Evolutionary conservation across 2,329 filamentous ascomycete genomes (phyloP), one percentile per base, ranked within the genome.

Genomic region (Chaetomium globosum): DNA sequence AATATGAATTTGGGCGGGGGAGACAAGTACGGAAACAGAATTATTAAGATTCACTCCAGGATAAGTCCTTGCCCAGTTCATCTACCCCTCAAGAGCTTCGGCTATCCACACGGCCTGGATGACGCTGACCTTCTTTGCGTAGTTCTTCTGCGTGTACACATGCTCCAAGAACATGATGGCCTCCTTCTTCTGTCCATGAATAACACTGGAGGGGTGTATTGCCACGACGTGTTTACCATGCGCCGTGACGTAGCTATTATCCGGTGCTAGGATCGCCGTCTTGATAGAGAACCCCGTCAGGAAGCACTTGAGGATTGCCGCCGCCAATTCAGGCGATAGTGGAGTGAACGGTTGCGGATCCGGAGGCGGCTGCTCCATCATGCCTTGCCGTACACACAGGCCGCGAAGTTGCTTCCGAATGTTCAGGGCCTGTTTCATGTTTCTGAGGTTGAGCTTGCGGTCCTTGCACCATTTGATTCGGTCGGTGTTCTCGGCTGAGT

Each of bases 111-210:
- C 77, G 0, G 82, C 83, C 66, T 87, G 83, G 19, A 89, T 81
- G 0, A 81, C 82, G 74, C 85, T 88, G 66, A 89, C 86, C 74
- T 86, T 88, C 74, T 88, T 88, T 0, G 84, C 87, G 66, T 89
- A 89, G 71, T 85, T 89, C 76, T 87, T 88, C 61, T 82, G 82
- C 1, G 87, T 89, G 70, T 84, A 89, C 0, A 89, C 85, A 68
- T 89, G 84, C 68, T 89, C 87, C 10, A 89, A 73, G 67, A 88
- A 89, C 86, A 89, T 87, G 72, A 89, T 87, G 4, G 86, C 86
- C 75, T 88, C 86, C 71, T 81, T 82, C 75, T 88, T 88, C 71
- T 83, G 80, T 0, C 87, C 86, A 68, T 87, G 85, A 56, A 89
- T 70, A 0, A 87, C 84, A 68, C 87, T 89, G 0, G 85, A 81